phyloP scores from a whole-genome alignment of 257 asterid genomes.

The Perilla frutescens region DNA sequence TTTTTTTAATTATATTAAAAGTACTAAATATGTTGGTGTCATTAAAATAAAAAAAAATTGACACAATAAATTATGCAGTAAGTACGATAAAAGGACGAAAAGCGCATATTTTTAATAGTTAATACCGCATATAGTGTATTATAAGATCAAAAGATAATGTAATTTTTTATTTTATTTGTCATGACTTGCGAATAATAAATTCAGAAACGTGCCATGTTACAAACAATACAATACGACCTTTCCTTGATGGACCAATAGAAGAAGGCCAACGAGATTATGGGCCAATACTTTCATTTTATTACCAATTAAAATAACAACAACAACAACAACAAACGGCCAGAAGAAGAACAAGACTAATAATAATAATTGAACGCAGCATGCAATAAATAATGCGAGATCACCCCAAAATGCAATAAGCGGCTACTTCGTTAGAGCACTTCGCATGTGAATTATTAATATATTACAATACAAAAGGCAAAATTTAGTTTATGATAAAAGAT shows the following conservation, averaged over 20 bases:
- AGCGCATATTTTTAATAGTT: neutral
- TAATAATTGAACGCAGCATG: too few species aligned
- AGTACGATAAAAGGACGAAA: neutral
- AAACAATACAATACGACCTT: slow-evolving; percentile 25
- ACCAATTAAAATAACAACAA: too few species aligned
- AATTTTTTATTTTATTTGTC: slow-evolving; percentile 7
- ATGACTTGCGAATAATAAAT: slow-evolving; percentile 19
- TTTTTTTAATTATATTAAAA: too few species aligned
- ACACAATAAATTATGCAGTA: neutral
- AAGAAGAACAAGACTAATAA: too few species aligned
- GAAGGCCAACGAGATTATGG: neutral
- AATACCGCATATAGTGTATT: neutral
- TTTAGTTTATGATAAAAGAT: neutral
- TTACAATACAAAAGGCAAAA: neutral
- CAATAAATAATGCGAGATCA: too few species aligned
- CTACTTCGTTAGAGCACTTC: too few species aligned
- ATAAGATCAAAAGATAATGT: neutral
- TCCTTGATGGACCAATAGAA: slow-evolving; percentile 10
- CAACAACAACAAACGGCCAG: too few species aligned
- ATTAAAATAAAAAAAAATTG: too few species aligned
- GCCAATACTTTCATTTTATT: too few species aligned
- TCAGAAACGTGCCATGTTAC: slow-evolving; percentile 15
- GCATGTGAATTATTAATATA: too few species aligned
- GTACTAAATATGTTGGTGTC: neutral
- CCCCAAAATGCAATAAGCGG: too few species aligned